Evolutionary conservation across 2,329 filamentous ascomycete species (phyloP).

Genomic region (Nannizzia gypsea): DNA sequence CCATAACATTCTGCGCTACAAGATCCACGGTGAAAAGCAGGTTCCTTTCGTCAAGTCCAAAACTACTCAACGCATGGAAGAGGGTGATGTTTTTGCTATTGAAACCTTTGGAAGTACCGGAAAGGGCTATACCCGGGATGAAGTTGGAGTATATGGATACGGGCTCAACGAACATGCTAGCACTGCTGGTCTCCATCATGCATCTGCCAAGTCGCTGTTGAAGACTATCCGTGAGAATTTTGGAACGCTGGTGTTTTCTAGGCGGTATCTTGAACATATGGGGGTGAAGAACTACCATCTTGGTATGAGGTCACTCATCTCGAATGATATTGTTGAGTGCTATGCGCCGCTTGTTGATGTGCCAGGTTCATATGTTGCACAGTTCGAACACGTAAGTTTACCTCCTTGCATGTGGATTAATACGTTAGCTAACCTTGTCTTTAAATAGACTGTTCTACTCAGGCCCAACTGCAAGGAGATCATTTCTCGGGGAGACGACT

Average conservation of each 20-base stretch:
- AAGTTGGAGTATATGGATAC: conserved; percentile 45
- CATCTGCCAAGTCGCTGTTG: conserved; percentile 45
- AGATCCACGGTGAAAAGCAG: conserved; percentile 46
- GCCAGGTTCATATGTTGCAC: conserved; percentile 50
- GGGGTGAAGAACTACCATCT: conserved; percentile 48
- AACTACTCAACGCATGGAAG: conserved; percentile 43
- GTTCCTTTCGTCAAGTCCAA: conserved; percentile 40
- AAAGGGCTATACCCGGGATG: conserved; percentile 38
- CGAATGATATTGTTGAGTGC: conserved; percentile 45
- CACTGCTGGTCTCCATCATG: conserved; percentile 31
- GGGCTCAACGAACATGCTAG: conserved; percentile 33
- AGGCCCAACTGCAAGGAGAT: conserved; percentile 38
- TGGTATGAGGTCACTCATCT: conserved; percentile 48
- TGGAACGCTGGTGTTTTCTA: conserved; percentile 49
- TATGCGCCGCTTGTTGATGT: conserved; percentile 48
- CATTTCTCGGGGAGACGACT: conserved; percentile 43
- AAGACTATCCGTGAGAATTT: conserved; percentile 52
- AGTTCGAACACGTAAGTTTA: conserved; percentile 47
- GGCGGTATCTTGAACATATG: conserved; percentile 53
- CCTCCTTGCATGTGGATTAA: background rate
- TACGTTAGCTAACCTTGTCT: conserved; percentile 15
- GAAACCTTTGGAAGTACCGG: conserved; percentile 49
- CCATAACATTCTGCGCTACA: conserved; percentile 44
- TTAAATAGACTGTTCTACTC: conserved; percentile 39
- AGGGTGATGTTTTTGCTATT: conserved; percentile 48